Evolutionary conservation across 805 yeast species (phyloP), one percentile per base, ranked within the genome.

Genomic region (Cyberlindnera saturnus): DNA sequence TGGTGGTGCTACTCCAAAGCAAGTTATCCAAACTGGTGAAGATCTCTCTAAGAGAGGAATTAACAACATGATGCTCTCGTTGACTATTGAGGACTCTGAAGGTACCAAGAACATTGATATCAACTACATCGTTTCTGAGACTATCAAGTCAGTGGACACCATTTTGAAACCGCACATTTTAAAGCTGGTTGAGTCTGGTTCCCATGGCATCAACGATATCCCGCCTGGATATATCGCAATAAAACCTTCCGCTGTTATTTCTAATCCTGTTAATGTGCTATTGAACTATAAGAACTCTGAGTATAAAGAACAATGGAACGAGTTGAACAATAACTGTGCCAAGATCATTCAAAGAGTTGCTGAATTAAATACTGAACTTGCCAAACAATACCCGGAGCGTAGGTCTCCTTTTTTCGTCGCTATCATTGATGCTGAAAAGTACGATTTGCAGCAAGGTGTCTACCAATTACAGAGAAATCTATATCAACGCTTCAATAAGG

Each of bases 201-300:
- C 47, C 8, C 63, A 63, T 41, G 71, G 72, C 49, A 67, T 82
- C 50, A 82, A 86, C 60, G 71, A 77, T 14, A 77, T 91, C 29
- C 89, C 96, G 9, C 87, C 96, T 3, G 96, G 96, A 20, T 90
- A 87, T 63, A 86, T 88, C 44, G 98, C 96, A 3, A 70, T 90
- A 58, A 90, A 90, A 67, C 97, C 98, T 39, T 86, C 96, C 20
- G 98, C 97, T 2, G 72, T 91, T 51, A 79, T 86, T 45, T 70
- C 75, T 32, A 75, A 86, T 61, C 95, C 96, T 3, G 84, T 86
- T 13, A 72, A 77, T 17, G 85, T 86, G 9, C 71, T 90, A 56
- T 69, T 73, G 46, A 71, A 86, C 66, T 86, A 67, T 64, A 56
- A 69, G 45, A 68, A 76, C 32, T 78, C 84, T 11, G 75, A 66